A percentile compares a stretch with the other conserved stretches of the same genome.
Conservation (phyloP, 1,139 yeast species). For the Eremothecium coryli region DNA sequence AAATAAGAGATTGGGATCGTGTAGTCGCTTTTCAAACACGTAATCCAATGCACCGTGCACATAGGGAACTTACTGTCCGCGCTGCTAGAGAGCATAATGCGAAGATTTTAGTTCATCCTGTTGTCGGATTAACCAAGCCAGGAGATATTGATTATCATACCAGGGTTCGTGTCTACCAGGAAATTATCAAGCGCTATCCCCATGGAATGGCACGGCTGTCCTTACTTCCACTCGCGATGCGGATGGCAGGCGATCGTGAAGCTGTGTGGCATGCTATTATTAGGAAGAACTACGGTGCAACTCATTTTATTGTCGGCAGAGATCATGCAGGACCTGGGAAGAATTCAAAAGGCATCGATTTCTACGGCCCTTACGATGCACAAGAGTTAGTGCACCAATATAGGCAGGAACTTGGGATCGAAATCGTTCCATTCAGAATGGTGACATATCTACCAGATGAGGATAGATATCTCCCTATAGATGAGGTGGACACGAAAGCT, state of each 20-base stretch:
- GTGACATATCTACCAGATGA: slow-evolving; percentile 93
- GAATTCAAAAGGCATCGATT: slow-evolving; percentile 87
- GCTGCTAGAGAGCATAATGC: slow-evolving; percentile 78
- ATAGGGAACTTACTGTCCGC: slow-evolving; percentile 88
- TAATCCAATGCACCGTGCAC: slow-evolving; percentile 98
- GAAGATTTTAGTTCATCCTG: slow-evolving; percentile 88
- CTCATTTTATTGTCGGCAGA: slow-evolving; percentile 95
- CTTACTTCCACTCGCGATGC: slow-evolving; percentile 88
- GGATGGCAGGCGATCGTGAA: slow-evolving; percentile 99
- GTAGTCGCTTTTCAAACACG: slow-evolving; percentile 97
- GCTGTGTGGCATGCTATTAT: slow-evolving; percentile 98
- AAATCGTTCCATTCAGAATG: slow-evolving; percentile 94
- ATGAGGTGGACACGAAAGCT: slow-evolving; percentile 72
- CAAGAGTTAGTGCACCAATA: slow-evolving; percentile 75
- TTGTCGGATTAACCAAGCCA: slow-evolving; percentile 93
- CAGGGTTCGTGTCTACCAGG: slow-evolving; percentile 89
- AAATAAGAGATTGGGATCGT: slow-evolving; percentile 73
- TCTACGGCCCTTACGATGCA: slow-evolving; percentile 96
- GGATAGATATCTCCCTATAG: slow-evolving; percentile 92
- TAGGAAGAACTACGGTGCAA: slow-evolving; percentile 93
- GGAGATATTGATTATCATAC: slow-evolving; percentile 98
- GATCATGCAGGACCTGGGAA: slow-evolving; percentile 98
- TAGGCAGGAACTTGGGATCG: slow-evolving; percentile 70
- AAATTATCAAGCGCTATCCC: slow-evolving; percentile 84
- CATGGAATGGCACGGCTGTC: slow-evolving; percentile 87